Base-by-base conservation (phyloP, 225 moss, liverwort and hornwort species). In the Marchantia polymorpha region DNA sequence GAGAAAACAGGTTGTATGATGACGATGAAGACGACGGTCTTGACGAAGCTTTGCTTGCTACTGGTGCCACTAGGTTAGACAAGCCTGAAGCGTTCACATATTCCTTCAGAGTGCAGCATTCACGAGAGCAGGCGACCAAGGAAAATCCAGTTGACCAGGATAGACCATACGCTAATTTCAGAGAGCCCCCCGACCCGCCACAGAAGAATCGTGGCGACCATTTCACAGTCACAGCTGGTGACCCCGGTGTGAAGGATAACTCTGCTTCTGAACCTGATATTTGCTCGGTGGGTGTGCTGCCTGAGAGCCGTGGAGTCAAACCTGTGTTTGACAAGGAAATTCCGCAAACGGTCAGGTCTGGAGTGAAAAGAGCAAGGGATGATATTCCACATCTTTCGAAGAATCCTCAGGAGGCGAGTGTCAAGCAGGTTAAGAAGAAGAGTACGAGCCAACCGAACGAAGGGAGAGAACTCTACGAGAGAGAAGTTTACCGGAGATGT, bases 281-380 rank as follows among this genome's bases (percentile, higher is more conserved):
- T 46, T 22, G 1, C 12, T 22, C 50, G 53, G 26, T 54, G 50
- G 50, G 10, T 27, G 54, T 27, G 53, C 26, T 73, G 3, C 16
- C 16, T 14, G 27, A 54, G 27, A 73, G 19, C 10, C 16, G 12
- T 60, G 55, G 75, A 75, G 31, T 22, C 20, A 59, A 53, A 46
- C 3, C 19, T 59, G 19, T 46, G 22, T 8, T 22, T 39, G 75
- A 59, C 46, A 19, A 22, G 2, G 20, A 4, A 17, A 25, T 25
- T 27, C 12, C 55, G 29, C 31, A 54, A 27, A 12, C 8, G 12
- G 49, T 7, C 15, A 46, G 52, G 11, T 10, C 52, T 47, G 58
- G 76, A 63, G 22, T 39, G 12, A 77, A 63, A 49, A 77, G 46
- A 63, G 25, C 22, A 48, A 77, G 77, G 16, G 49, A 77, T 52